phyloP scores from a whole-genome alignment of 371 early-diverging fungal species.

The Mucor circinelloides region DNA sequence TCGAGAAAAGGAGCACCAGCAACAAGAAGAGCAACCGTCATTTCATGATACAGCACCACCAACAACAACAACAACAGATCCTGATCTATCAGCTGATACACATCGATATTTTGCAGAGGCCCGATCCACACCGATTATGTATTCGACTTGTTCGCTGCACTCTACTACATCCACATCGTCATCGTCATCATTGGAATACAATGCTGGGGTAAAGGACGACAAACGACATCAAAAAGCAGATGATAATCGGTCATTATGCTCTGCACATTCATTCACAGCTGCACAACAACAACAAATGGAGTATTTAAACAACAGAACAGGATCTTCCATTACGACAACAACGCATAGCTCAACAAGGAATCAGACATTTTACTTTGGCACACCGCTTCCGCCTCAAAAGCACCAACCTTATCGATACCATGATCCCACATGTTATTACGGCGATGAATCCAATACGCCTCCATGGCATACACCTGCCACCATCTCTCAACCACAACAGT shows the following conservation, averaged over 20 bases:
- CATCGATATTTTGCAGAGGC: neutral
- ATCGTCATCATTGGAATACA: neutral
- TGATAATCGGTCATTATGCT: neutral
- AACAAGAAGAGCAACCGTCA: neutral
- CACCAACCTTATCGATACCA: constrained; percentile 10
- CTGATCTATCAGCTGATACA: constrained; percentile 1
- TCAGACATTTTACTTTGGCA: constrained; percentile 5
- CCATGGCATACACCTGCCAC: neutral
- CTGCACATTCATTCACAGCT: neutral
- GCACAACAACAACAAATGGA: neutral
- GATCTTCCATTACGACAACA: neutral
- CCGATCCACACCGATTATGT: constrained; percentile 13
- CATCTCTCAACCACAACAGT: neutral
- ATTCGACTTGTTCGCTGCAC: neutral
- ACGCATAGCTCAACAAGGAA: neutral
- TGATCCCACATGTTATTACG: neutral
- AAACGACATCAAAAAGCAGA: neutral
- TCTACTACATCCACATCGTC: neutral
- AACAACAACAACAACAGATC: neutral
- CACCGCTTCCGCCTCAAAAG: constrained; percentile 1
- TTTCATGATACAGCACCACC: neutral
- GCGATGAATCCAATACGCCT: neutral
- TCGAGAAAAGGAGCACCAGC: neutral
- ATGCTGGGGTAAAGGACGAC: neutral
- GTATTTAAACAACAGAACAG: neutral